phyloP scores from a whole-genome alignment of 768 basidiomycete genomes.

The Termitomyces sp. region DNA sequence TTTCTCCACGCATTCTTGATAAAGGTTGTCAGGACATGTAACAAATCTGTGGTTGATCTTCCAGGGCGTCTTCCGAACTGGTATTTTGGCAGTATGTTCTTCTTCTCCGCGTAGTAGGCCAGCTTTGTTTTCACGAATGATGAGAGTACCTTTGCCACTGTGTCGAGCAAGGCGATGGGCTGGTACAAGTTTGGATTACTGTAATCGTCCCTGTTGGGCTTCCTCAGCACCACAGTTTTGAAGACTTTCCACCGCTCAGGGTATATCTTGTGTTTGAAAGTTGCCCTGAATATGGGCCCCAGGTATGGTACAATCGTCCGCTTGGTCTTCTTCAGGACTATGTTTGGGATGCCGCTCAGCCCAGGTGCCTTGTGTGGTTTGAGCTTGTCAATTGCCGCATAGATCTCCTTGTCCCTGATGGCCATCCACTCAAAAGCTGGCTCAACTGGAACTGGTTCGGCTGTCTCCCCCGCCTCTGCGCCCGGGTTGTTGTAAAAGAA shows the following conservation, averaged over 20 bases:
- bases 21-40: conserved; percentile 24
- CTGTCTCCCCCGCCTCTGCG: neutral
- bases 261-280: conserved; percentile 21
- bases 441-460: too few species aligned
- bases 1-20: conserved; percentile 34
- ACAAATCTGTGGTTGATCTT: conserved; percentile 26
- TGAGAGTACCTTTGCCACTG: conserved; percentile 16
- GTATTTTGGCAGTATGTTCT: conserved; percentile 15
- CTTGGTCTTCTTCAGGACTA: conserved; percentile 22
- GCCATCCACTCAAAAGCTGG: conserved; percentile 15
- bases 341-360: conserved; percentile 23
- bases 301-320: conserved; percentile 23
- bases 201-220: conserved; percentile 34
- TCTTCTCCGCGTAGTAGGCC: conserved; percentile 4
- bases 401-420: conserved; percentile 25
- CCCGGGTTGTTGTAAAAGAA: conserved; percentile 27
- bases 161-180: conserved; percentile 29
- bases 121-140: conserved; percentile 19
- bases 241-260: conserved; percentile 22
- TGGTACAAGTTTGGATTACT: conserved; percentile 25
- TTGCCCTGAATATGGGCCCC: conserved; percentile 23
- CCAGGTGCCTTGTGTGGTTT: conserved; percentile 33
- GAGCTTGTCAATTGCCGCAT: conserved; percentile 21
- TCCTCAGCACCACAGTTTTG: conserved; percentile 27
- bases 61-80: conserved; percentile 29